Base-by-base conservation (phyloP, 306 rosid genomes). In the Datisca glomerata region DNA sequence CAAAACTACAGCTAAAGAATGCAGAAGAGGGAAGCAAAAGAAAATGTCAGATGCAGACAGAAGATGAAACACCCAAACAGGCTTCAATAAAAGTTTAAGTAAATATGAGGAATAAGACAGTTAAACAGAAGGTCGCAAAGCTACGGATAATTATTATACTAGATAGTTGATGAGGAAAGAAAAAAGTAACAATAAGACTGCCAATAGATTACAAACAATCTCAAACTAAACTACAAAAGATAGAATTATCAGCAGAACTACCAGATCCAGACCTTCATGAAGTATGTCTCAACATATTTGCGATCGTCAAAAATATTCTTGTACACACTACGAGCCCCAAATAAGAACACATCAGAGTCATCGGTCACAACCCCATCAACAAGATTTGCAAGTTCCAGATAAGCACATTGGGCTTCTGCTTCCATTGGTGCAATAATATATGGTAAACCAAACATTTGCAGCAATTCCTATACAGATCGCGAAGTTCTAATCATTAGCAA, bases 281-380 rank as follows among this genome's bases (percentile, higher is more conserved):
- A 76, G 70, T 87, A 87, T 41, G 96, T 82, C 76, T 87, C 96
- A 11, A 87, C 94, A 56, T 87, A 87, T 64, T 87, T 87, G 35
- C 96, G 86, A 51, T 87, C 96, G 64, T 87, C 96, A 60, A 87
- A 87, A 64, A 87, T 87, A 60, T 87, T 87, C 72, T 87, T 87
- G 85, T 76, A 82, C 52, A 87, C 96, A 69, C 74, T 87, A 17
- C 72, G 73, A 8, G 89, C 93, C 63, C 96, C 96, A 67, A 87
- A 87, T 66, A 87, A 60, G 61, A 87, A 58, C 23, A 67, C 96
- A 46, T 87, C 96, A 17, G 96, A 87, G 65, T 87, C 96, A 66
- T 87, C 96, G 21, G 96, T 87, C 53, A 87, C 94, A 51, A 87
- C 94, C 61, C 96, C 96, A 72, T 87, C 96, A 63, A 87, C 96